Evolutionary conservation across 2,329 filamentous ascomycete species (phyloP).

Genomic region (Xylariaceae sp.): DNA sequence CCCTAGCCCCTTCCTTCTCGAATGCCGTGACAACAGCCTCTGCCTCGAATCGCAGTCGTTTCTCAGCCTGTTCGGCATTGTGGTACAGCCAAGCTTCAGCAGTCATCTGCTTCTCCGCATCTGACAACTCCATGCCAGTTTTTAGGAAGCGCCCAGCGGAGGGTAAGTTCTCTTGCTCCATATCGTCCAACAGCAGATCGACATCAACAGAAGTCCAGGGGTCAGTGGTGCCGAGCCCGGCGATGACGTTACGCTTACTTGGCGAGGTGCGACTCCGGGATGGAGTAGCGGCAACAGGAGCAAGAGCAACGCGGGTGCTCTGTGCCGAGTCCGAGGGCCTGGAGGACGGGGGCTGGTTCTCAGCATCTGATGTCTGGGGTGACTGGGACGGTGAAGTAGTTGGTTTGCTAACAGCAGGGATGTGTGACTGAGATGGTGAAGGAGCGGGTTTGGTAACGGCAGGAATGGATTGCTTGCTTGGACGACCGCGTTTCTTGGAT

Average conservation of each 20-base stretch:
- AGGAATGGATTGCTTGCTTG: conserved; percentile 27
- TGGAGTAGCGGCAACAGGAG: conserved; percentile 46
- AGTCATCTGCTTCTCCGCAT: conserved; percentile 80
- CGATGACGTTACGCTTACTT: conserved; percentile 56
- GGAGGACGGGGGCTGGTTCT: conserved; percentile 72
- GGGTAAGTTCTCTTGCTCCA: conserved; percentile 51
- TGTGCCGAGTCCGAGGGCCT: conserved; percentile 47
- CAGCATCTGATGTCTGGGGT: conserved; percentile 73
- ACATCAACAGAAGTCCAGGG: conserved; percentile 75
- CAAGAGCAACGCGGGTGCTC: conserved; percentile 44
- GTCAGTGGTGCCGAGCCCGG: conserved; percentile 51
- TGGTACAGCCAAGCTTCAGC: conserved; percentile 89
- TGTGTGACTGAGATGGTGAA: conserved; percentile 42
- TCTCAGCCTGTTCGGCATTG: conserved; percentile 77
- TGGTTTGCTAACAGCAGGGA: conserved; percentile 48
- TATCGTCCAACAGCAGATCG: conserved; percentile 61
- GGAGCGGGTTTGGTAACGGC: conserved; percentile 19
- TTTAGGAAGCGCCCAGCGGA: conserved; percentile 41
- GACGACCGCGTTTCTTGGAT: conserved; percentile 33
- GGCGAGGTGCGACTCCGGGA: conserved; percentile 48
- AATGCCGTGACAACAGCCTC: conserved; percentile 79
- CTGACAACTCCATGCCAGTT: conserved; percentile 60
- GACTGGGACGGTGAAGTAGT: conserved; percentile 61
- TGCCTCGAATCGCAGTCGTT: conserved; percentile 73
- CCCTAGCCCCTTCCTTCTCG: conserved; percentile 75